These are phyloP conservation scores for Vitis rupestris DNA, from an alignment of 164 flowering plant species.

Conservation along the genomic window DNA sequence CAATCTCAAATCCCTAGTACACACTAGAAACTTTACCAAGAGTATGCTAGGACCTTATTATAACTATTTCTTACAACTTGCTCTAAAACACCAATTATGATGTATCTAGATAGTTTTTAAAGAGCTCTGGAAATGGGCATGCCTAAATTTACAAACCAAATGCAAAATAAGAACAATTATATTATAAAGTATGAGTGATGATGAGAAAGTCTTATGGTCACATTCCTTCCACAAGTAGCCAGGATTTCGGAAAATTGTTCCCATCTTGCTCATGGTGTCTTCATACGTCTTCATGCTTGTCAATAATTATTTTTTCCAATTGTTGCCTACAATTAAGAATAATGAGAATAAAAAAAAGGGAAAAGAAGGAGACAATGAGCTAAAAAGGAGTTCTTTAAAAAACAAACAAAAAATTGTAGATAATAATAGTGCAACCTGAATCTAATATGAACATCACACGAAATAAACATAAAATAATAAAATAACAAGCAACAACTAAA, in stretches of 20 bases:
- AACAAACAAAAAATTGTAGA: too few relatives aligned
- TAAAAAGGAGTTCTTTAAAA: too few relatives aligned
- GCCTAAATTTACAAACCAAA: background rate
- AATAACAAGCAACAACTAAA: background rate
- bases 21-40: too few relatives aligned
- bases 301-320: conserved; percentile 92
- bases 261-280: conserved; percentile 99
- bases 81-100: too few relatives aligned
- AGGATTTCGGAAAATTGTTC: conserved; percentile 95
- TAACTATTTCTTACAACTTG: too few relatives aligned
- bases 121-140: background rate
- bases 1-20: too few relatives aligned
- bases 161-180: background rate
- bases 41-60: too few relatives aligned
- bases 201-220: conserved; percentile 53
- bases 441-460: too few relatives aligned
- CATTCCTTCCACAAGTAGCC: conserved; percentile 98
- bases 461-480: background rate
- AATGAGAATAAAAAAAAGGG: too few relatives aligned
- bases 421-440: too few relatives aligned
- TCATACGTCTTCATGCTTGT: conserved; percentile 99
- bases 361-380: too few relatives aligned
- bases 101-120: background rate
- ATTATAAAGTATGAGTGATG: background rate
- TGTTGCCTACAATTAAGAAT: conserved; percentile 55